Base-by-base conservation (phyloP, 306 rosid genomes). In the Abrus pulchellus region DNA sequence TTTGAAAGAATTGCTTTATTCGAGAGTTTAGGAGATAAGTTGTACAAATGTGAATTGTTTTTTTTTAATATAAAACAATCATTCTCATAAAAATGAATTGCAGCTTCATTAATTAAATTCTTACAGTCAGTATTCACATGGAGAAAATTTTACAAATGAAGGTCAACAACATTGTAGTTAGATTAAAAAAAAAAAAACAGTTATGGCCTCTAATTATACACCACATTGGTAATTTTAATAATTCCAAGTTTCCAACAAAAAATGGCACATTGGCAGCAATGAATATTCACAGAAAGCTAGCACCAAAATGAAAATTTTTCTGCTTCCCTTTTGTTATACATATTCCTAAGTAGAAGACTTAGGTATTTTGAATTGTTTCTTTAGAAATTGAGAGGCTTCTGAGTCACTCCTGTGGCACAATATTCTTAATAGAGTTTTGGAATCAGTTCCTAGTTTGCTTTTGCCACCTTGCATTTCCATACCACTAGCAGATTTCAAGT, bases 361-460 rank as follows among this genome's bases (percentile, higher is more conserved):
- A 1, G 98, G 99, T 33, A 95, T 90, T 85, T 90, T 95, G 93
- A 75, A 95, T 86, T 95, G 99, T 86, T 93, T 95, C 93, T 93
- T 95, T 49, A 95, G 88, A 82, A 95, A 95, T 40, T 88, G 97
- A 47, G 98, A 91, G 66, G 99, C 99, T 74, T 91, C 99, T 41
- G 97, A 82, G 77, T 93, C 98, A 77, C 86, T 82, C 77, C 99
- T 87, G 63, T 95, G 99, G 80, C 98, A 93, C 36, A 95, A 79
- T 84, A 93, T 85, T 90, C 98, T 90, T 78, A 95, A 50, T 20
- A 93, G 80, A 7, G 99, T 95, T 84, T 93, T 90, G 11, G 94
- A 84, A 87, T 95, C 97, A 79, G 96, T 87, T 81, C 98, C 99
- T n/a, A 93, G 87, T 86, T 80, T 95, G 86, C 97, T 85, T 91